phyloP scores from a whole-genome alignment of 139 green algal genomes.

The Chlorella sp. region DNA sequence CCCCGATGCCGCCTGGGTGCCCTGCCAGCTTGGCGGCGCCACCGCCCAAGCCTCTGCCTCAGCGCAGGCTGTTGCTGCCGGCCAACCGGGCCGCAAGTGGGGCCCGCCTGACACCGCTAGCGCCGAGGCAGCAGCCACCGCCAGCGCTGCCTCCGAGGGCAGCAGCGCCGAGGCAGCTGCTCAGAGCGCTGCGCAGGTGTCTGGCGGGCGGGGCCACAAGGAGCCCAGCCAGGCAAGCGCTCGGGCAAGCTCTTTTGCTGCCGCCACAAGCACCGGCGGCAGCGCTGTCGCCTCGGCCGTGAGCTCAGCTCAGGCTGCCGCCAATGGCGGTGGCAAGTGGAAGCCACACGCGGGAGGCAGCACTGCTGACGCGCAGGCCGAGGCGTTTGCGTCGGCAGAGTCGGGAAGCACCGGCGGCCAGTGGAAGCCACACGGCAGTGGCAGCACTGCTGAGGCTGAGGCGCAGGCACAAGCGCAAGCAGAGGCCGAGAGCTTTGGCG shows the following conservation, averaged over 20 bases:
- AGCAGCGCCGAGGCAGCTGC: neutral
- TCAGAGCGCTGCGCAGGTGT: neutral
- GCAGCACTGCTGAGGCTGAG: neutral
- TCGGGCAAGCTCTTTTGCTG: neutral
- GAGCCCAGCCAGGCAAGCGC: neutral
- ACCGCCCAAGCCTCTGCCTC: neutral
- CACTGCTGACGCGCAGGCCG: too few species aligned
- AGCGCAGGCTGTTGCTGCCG: neutral
- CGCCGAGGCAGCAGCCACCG: neutral
- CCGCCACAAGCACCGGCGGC: neutral
- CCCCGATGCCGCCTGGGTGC: conserved; percentile 8
- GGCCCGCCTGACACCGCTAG: neutral
- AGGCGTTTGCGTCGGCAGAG: too few species aligned
- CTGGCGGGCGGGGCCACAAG: neutral
- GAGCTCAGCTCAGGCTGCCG: neutral
- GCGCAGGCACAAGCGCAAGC: neutral
- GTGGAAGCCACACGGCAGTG: neutral
- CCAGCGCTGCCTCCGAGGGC: neutral
- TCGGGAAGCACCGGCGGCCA: neutral
- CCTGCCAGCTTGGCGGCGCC: conserved; percentile 7
- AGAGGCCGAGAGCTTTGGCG: neutral
- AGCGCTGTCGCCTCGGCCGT: neutral
- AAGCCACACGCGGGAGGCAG: too few species aligned
- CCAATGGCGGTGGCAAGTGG: neutral
- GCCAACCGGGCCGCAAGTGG: neutral